Base-by-base conservation (phyloP, 495 filamentous ascomycete species). In the Penicillium salamii region DNA sequence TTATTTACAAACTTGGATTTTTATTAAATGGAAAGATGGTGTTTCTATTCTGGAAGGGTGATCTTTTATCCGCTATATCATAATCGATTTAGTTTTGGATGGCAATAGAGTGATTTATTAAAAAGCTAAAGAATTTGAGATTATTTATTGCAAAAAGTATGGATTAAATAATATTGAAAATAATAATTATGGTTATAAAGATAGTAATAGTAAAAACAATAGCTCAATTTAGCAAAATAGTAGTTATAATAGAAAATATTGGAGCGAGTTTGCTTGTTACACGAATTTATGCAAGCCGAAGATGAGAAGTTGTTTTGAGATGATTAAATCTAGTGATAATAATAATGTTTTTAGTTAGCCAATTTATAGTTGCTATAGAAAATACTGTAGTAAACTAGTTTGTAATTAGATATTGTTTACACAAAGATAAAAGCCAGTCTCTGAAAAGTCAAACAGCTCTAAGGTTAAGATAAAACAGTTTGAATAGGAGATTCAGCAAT, bases 1-100 rank as follows among this genome's bases (percentile, higher is more conserved):
- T 19, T 66, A 60, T 53, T 59, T 45, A 41, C 33, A 62, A 19
- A 66, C 59, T 20, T 49, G 54, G 24, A 38, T 46, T 21, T 35
- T 62, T 8, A 42, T 66, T 7, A 40, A 53, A 52, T 66, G 48
- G 59, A 62, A 42, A 39, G 62, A 66, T 38, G 44, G 52, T 19
- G 15, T 19, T 7, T 34, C 39, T 15, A 58, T 52, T 12, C 38
- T 66, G 6, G 54, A 66, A 46, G 42, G 45, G 21, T 42, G 54
- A 24, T 8, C 43, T 24, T 66, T 66, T 20, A 46, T 60, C 46
- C 49, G 54, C 15, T 49, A 49, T 49, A 56, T 62, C 7, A 50
- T 24, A 15, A 48, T 33, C 23, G 49, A 53, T 38, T 55, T 43
- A 3, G 8, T 35, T 7, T 33, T 57, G 13, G 49, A 63, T 24